Percentiles rank a stretch among this genome's conserved stretches.
These are phyloP conservation scores for Rhizopogon roseolus DNA, from an alignment of 768 basidiomycete genomes.

Conservation along the genomic window DNA sequence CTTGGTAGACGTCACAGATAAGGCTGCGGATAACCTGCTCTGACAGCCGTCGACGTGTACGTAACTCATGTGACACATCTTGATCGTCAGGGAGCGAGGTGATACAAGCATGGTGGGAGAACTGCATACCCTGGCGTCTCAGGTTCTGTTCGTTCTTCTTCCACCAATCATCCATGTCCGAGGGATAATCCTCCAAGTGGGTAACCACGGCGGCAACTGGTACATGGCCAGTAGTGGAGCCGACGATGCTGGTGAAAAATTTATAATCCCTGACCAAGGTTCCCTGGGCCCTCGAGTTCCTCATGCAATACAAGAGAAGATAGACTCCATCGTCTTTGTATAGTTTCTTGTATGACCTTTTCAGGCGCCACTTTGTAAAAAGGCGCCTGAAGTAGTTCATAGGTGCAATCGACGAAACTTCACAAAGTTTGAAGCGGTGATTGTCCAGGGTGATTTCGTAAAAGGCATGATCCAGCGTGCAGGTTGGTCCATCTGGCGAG, in stretches of 20 bases:
- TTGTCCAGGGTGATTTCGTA: constrained; percentile 17
- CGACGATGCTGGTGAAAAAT: no score
- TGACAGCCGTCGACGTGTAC: constrained; percentile 8
- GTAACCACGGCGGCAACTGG: constrained; percentile 29
- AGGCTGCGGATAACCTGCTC: constrained; percentile 12
- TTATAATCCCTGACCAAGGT: constrained; percentile 24
- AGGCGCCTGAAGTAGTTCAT: constrained; percentile 16
- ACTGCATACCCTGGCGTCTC: constrained; percentile 28
- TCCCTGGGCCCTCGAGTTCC: constrained; percentile 22
- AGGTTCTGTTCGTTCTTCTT: constrained; percentile 25
- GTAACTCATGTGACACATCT: background rate
- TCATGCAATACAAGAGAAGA: constrained; percentile 29
- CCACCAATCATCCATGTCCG: constrained; percentile 36
- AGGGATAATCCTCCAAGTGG: constrained; percentile 27
- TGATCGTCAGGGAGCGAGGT: constrained; percentile 22
- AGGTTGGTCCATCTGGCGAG: constrained; percentile 27
- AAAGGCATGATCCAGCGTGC: constrained; percentile 28
- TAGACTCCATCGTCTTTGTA: constrained; percentile 27
- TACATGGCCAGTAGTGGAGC: no score
- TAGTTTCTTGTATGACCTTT: constrained; percentile 12
- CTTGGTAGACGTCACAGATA: background rate
- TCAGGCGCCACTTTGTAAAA: constrained; percentile 17
- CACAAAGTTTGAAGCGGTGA: constrained; percentile 21
- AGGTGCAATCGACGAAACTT: constrained; percentile 27
- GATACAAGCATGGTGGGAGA: constrained; percentile 38